Percentiles rank a stretch among this genome's conserved stretches.
Evolutionary conservation across 176 grass and related monocot genomes (phyloP).

Genomic region (Canna indica): DNA sequence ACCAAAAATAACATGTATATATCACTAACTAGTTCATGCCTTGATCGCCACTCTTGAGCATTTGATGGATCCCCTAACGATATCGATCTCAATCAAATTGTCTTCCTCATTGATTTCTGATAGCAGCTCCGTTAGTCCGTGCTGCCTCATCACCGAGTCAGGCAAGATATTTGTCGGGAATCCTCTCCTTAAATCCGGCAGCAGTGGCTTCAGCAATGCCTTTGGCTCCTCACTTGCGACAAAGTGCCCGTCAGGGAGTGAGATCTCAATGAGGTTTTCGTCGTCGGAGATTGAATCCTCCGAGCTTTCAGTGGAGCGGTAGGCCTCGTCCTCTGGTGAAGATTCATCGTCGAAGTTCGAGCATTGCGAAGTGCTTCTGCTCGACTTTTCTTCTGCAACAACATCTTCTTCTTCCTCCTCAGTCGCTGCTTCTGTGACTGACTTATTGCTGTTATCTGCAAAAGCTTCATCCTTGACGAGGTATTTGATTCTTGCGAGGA

Average conservation of each 20-base stretch:
- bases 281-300: slow-evolving; percentile 18
- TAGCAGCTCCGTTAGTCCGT: slow-evolving; percentile 15
- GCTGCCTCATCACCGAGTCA: slow-evolving; percentile 2
- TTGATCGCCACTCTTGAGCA: slow-evolving; percentile 1
- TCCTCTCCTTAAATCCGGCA: background rate
- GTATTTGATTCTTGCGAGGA: background rate
- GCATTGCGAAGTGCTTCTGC: background rate
- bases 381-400: background rate
- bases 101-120: slow-evolving; percentile 19
- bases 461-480: background rate
- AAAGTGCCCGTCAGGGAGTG: slow-evolving; percentile 12
- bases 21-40: background rate
- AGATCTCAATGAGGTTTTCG: slow-evolving; percentile 23
- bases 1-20: background rate
- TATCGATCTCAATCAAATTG: slow-evolving; percentile 22
- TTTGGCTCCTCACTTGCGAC: background rate
- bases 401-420: background rate
- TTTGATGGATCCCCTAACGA: slow-evolving; percentile 10
- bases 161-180: background rate
- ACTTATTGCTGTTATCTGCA: background rate
- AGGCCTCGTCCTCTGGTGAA: background rate
- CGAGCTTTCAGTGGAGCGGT: background rate
- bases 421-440: background rate
- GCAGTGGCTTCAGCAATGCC: background rate
- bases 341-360: background rate